These are phyloP conservation scores for Seiridium unicorne DNA, from an alignment of 2,329 filamentous ascomycete species.

Conservation along the genomic window DNA sequence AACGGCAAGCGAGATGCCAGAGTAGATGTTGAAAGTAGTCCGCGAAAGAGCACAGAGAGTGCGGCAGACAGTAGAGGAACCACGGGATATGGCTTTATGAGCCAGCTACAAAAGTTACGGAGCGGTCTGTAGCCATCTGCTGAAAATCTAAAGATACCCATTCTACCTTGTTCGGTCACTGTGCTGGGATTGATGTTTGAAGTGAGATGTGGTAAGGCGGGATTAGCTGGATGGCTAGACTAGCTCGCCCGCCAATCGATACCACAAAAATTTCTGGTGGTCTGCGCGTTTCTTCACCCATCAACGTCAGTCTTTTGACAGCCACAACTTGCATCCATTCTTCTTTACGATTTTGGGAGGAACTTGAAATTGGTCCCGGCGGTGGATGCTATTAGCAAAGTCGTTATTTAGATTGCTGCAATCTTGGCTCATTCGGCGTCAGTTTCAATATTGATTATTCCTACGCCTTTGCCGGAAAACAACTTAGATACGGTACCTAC, in stretches of 20 bases:
- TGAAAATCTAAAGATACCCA: not conserved
- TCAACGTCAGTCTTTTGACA: too few species aligned
- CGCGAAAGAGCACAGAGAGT: slow-evolving; percentile 30
- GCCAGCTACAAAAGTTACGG: slow-evolving; percentile 60
- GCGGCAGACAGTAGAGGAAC: slow-evolving; percentile 39
- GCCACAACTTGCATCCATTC: too few species aligned
- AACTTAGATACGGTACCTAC: too few species aligned
- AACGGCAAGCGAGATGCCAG: slow-evolving; percentile 32
- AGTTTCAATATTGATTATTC: too few species aligned
- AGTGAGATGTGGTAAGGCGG: not conserved
- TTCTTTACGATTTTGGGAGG: too few species aligned
- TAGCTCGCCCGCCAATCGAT: not conserved
- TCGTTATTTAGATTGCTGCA: too few species aligned
- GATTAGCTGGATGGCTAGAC: not conserved
- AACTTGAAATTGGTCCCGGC: too few species aligned
- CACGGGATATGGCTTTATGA: slow-evolving; percentile 60
- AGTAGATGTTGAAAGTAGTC: slow-evolving; percentile 28
- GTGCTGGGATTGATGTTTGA: not conserved
- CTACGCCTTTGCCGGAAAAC: too few species aligned
- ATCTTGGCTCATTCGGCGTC: too few species aligned
- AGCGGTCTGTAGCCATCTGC: slow-evolving; percentile 42
- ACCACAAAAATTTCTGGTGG: not conserved
- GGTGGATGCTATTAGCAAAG: too few species aligned
- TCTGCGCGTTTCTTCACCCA: not conserved
- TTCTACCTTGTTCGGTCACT: not conserved